A percentile compares a stretch with the other conserved stretches of the same genome.
These are phyloP conservation scores for Suillus clintonianus DNA, from an alignment of 768 basidiomycete species.

Conservation along the genomic window DNA sequence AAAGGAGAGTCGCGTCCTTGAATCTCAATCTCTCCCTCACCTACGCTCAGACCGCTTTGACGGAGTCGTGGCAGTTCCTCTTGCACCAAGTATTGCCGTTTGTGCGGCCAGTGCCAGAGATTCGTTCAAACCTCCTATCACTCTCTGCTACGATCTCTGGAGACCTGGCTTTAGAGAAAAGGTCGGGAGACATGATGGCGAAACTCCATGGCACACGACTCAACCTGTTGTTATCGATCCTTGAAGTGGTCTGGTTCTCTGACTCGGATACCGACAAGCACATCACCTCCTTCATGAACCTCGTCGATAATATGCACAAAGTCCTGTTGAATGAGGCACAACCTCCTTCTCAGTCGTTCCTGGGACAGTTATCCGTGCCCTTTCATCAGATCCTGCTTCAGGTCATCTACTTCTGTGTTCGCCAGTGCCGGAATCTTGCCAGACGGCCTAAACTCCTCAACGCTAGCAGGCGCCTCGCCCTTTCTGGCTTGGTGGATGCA, in stretches of 20 bases:
- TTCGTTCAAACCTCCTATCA: conserved; percentile 56
- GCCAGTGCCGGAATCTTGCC: conserved; percentile 56
- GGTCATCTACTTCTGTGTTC: conserved; percentile 75
- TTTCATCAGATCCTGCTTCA: conserved; percentile 85
- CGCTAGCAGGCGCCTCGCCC: conserved; percentile 61
- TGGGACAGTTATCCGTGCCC: conserved; percentile 59
- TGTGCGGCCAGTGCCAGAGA: conserved; percentile 52
- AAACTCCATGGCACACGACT: conserved; percentile 77
- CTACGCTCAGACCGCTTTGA: conserved; percentile 73
- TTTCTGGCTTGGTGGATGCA: conserved; percentile 62
- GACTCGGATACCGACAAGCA: conserved; percentile 54
- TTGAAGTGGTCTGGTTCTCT: conserved; percentile 83
- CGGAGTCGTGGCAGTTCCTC: conserved; percentile 77
- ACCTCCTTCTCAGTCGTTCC: conserved; percentile 70
- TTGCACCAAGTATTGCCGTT: conserved; percentile 65
- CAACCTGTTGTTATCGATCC: conserved; percentile 67
- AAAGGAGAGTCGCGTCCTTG: conserved; percentile 66
- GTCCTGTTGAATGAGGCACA: conserved; percentile 77
- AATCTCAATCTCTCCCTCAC: conserved; percentile 88
- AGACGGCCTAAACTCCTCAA: conserved; percentile 51
- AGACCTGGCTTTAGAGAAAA: conserved; percentile 64
- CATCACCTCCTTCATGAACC: conserved; percentile 57
- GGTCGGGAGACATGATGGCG: conserved; percentile 84
- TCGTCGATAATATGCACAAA: conserved; percentile 61
- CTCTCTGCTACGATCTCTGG: conserved; percentile 66